Conservation (phyloP, 257 asterid genomes). For the Solanum arcanum region DNA sequence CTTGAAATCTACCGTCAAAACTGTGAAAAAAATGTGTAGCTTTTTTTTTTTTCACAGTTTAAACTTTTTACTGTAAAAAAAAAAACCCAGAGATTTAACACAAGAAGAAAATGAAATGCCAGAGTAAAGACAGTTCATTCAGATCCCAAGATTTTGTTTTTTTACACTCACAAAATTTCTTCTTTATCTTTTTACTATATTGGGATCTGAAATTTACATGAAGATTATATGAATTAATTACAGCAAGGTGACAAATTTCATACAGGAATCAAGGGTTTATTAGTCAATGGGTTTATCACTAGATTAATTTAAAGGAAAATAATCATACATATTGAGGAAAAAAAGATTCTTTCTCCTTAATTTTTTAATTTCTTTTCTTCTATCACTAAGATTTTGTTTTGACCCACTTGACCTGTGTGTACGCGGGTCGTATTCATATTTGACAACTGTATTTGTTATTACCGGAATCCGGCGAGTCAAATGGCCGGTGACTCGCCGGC, state of each 20-base stretch:
- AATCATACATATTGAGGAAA: neutral
- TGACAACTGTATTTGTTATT: neutral
- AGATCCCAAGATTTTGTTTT: neutral
- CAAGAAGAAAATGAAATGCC: neutral
- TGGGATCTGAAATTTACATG: constrained; percentile 1
- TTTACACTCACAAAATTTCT: neutral
- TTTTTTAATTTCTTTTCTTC: neutral
- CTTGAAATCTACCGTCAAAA: neutral
- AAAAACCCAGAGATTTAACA: neutral
- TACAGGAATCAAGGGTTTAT: neutral
- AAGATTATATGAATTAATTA: neutral
- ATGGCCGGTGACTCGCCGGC: neutral
- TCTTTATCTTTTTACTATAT: neutral
- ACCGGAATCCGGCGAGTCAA: neutral
- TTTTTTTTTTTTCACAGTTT: neutral
- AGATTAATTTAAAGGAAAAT: neutral
- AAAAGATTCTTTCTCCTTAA: neutral
- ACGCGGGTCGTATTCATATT: neutral
- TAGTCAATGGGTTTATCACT: neutral
- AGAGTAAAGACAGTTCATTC: neutral
- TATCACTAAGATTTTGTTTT: neutral
- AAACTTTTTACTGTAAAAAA: neutral
- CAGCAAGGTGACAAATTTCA: neutral
- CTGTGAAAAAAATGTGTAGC: neutral
- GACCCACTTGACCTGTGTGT: neutral